A percentile compares a stretch with the other conserved stretches of the same genome.
Conservation (phyloP, 495 filamentous ascomycete species). For the Penicillium riverlandense region DNA sequence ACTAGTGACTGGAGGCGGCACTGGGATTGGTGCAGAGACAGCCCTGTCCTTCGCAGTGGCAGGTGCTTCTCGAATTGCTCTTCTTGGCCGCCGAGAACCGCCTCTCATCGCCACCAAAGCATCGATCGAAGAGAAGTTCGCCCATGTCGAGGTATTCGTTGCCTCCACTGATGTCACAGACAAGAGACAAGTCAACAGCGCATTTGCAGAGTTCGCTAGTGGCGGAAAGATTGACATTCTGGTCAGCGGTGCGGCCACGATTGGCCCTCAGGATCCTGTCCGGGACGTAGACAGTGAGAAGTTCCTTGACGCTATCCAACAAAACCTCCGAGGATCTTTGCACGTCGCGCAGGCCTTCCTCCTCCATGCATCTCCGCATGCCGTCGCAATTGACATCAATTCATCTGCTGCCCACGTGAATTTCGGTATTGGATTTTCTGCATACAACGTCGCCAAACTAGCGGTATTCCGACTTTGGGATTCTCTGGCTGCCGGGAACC, state of each 20-base stretch:
- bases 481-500: slow-evolving; percentile 23
- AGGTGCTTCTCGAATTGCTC: slow-evolving; percentile 28
- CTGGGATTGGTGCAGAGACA: slow-evolving; percentile 37
- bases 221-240: slow-evolving; percentile 21
- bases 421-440: slow-evolving; percentile 16
- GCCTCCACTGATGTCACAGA: slow-evolving; percentile 33
- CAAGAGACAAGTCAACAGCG: slow-evolving; percentile 27
- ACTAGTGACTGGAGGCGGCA: slow-evolving; percentile 40
- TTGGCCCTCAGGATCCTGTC: slow-evolving; percentile 21
- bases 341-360: slow-evolving; percentile 35
- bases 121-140: slow-evolving; percentile 15
- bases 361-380: slow-evolving; percentile 23
- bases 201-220: slow-evolving; percentile 19
- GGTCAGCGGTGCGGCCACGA: slow-evolving; percentile 18
- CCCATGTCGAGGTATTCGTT: slow-evolving; percentile 15
- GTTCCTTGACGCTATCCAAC: slow-evolving; percentile 24
- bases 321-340: slow-evolving; percentile 31
- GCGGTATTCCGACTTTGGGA: slow-evolving; percentile 35
- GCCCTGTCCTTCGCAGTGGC: slow-evolving; percentile 35
- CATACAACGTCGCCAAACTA: slow-evolving; percentile 36
- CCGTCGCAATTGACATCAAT: slow-evolving; percentile 28
- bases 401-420: slow-evolving; percentile 33
- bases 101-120: slow-evolving; percentile 23
- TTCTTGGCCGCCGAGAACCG: slow-evolving; percentile 27
- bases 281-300: slow-evolving; percentile 19